Base-by-base conservation (phyloP, 768 basidiomycete genomes). In the Serendipita sp. region DNA sequence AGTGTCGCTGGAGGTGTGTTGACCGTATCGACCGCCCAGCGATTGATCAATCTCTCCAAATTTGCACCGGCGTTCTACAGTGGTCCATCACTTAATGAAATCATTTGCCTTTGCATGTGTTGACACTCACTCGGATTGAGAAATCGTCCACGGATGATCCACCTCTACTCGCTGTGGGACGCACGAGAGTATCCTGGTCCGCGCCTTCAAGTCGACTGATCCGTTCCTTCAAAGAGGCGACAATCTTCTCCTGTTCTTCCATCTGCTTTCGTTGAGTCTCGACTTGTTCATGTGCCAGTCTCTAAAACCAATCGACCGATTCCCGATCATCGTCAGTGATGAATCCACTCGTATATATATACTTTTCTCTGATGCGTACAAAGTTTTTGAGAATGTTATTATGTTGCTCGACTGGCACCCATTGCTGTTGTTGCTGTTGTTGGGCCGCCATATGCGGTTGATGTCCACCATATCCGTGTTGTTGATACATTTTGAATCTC, bases 271-370 rank as follows among this genome's bases (percentile, higher is more conserved):
- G 78, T 71, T 91, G 89, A 69, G 86, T 82, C 73, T 91, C 89
- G 68, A 91, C 89, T 73, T 88, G 90, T 73, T 91, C 85, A 77
- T 91, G 89, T 34, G 89, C 89, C 72, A 91, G 87, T 64, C 88
- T 82, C 89, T 89, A 71, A 38, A 4, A 58, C 54, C 44, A 44
- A 30, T 32, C 38, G 16, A 35, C 41, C n/a, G n/a, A n/a, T n/a
- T n/a, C n/a, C n/a, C n/a, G n/a, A n/a, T n/a, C 64, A 18, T 16
- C 18, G 8, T 51, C 4, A 51, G 30, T 18, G 16, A 51, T 32
- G 48, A 3, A 18, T 16, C 30, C 13, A 3, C 13, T 51, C 30
- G n/a, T n/a, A n/a, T n/a, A n/a, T n/a, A n/a, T n/a, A n/a, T n/a
- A 51, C 16, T 32, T n/a, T 3, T 51, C n/a, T 5, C 16, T 8